Conservation (phyloP, 1,139 yeast genomes). For the Lodderomyces jiufengensis region DNA sequence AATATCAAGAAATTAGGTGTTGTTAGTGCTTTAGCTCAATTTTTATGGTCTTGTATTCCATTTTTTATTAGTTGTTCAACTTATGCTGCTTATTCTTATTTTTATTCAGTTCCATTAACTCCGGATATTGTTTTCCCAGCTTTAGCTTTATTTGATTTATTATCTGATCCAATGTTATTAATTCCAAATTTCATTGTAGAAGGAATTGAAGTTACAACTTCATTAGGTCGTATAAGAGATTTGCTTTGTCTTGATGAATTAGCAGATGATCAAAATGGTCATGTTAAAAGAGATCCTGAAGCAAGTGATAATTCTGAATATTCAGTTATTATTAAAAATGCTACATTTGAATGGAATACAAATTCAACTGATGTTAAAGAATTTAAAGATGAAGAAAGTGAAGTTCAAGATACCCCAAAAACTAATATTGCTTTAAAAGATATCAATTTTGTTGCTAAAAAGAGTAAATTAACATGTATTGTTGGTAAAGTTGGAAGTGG, state of each 20-base stretch:
- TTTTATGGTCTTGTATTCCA: conserved; percentile 39
- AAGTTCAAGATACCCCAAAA: conserved; percentile 15
- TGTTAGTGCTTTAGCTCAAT: conserved; percentile 27
- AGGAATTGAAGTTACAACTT: conserved; percentile 30
- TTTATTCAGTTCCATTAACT: conserved; percentile 25
- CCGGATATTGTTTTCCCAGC: conserved; percentile 42
- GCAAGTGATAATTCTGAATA: conserved; percentile 12
- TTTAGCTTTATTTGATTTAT: conserved; percentile 32
- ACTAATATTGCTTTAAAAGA: conserved; percentile 44
- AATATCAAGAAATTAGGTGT: conserved; percentile 30
- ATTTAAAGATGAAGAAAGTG: conserved; percentile 20
- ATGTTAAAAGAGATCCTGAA: conserved; percentile 57
- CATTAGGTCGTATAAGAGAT: conserved; percentile 31
- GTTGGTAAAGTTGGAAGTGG: conserved; percentile 73
- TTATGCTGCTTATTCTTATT: conserved; percentile 25
- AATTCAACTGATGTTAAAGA: conserved; percentile 8
- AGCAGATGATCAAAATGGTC: conserved; percentile 54
- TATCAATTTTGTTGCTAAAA: conserved; percentile 48
- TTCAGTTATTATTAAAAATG: conserved; percentile 16
- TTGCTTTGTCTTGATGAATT: conserved; percentile 34
- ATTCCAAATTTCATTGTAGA: conserved; percentile 31
- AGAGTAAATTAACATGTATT: conserved; percentile 62
- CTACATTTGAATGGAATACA: conserved; percentile 19
- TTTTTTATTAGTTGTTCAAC: conserved; percentile 33
- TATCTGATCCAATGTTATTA: conserved; percentile 33